phyloP scores from a whole-genome alignment of 106 monocot species.

The Acorus gramineus region DNA sequence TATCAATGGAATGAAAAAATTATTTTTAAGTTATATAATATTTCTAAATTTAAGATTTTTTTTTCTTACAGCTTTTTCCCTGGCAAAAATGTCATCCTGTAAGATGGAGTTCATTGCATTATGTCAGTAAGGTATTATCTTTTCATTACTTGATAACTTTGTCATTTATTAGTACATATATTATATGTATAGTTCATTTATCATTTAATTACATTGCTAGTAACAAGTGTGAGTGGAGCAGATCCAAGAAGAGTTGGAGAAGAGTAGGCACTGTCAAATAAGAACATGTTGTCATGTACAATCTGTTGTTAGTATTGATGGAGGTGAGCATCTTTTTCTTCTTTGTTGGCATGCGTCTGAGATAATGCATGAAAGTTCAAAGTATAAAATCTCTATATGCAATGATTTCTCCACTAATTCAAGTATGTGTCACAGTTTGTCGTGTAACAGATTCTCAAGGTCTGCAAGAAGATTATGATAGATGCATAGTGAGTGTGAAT shows the following conservation, averaged over 20 bases:
- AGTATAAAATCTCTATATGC: too few relatives aligned
- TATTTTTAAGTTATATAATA: too few relatives aligned
- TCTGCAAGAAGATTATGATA: conserved; percentile 62
- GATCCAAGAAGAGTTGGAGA: conserved; percentile 66
- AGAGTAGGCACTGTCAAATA: conserved; percentile 49
- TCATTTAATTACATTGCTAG: too few relatives aligned
- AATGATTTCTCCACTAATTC: too few relatives aligned
- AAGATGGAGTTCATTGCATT: conserved; percentile 52
- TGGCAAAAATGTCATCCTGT: conserved; percentile 88
- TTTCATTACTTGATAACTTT: background rate
- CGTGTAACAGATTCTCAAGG: conserved; percentile 29
- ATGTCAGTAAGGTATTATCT: conserved; percentile 54
- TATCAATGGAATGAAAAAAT: too few relatives aligned
- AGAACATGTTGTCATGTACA: conserved; percentile 48
- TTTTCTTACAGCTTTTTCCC: conserved; percentile 52
- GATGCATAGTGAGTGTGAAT: conserved; percentile 56
- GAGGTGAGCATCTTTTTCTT: conserved; percentile 27
- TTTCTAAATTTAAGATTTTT: background rate
- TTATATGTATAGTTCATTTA: too few relatives aligned
- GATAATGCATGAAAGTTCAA: too few relatives aligned
- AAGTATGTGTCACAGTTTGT: conserved; percentile 31
- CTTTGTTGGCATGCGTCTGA: background rate
- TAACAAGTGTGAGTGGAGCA: conserved; percentile 8
- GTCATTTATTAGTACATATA: too few relatives aligned
- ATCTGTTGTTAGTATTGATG: conserved; percentile 46